Conservation (phyloP, 2,329 filamentous ascomycete species). For the Balansia obtecta region DNA sequence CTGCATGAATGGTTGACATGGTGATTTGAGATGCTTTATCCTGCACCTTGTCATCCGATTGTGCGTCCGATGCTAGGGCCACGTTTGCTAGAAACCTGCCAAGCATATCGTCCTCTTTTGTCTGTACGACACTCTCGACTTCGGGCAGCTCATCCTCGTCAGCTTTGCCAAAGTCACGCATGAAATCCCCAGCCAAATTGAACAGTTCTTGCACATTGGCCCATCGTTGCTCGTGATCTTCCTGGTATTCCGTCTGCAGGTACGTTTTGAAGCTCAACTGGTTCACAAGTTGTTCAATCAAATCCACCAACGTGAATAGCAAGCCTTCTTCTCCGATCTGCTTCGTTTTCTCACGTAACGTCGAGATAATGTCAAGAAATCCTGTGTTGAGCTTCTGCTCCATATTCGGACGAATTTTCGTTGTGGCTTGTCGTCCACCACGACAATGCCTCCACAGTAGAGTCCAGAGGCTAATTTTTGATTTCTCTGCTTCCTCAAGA, state of each 20-base stretch:
- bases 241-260: slow-evolving; percentile 55
- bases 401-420: slow-evolving; percentile 35
- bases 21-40: slow-evolving; percentile 57
- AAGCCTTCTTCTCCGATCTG: slow-evolving; percentile 16
- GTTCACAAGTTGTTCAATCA: slow-evolving; percentile 42
- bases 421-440: slow-evolving; percentile 33
- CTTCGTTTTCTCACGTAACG: slow-evolving; percentile 18
- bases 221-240: slow-evolving; percentile 71
- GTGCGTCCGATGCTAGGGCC: slow-evolving; percentile 68
- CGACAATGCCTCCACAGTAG: slow-evolving; percentile 48
- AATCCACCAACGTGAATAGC: slow-evolving; percentile 27
- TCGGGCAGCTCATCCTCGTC: slow-evolving; percentile 48
- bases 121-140: slow-evolving; percentile 60
- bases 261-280: slow-evolving; percentile 65
- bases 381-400: slow-evolving; percentile 41
- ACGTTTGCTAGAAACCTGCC: slow-evolving; percentile 83
- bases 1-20: slow-evolving; percentile 90
- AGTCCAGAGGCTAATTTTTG: slow-evolving; percentile 60
- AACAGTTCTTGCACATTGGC: slow-evolving; percentile 85
- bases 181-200: slow-evolving; percentile 63
- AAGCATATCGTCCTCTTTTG: slow-evolving; percentile 49
- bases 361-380: slow-evolving; percentile 31
- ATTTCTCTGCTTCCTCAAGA: slow-evolving; percentile 62
- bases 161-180: slow-evolving; percentile 26
- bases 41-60: slow-evolving; percentile 46